Evolutionary conservation across 2,329 filamentous ascomycete genomes (phyloP).

Genomic region (Teratosphaeria destructans): DNA sequence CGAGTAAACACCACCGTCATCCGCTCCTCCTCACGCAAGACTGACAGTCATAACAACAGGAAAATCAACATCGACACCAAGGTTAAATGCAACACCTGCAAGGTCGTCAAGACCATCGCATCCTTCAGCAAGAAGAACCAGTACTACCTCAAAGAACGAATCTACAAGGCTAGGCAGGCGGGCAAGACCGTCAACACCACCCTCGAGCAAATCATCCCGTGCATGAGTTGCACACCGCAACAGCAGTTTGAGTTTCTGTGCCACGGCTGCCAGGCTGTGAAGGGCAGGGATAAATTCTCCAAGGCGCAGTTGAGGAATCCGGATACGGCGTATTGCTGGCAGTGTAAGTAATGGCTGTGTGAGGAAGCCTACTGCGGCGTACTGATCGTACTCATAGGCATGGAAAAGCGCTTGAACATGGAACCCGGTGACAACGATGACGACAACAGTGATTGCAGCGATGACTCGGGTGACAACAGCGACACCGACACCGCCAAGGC

Average conservation of each 20-base stretch:
- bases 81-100: constrained; percentile 11
- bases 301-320: constrained; percentile 15
- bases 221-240: constrained; percentile 11
- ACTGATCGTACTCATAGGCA: constrained; percentile 4
- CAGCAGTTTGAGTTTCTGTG: constrained; percentile 17
- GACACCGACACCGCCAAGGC: constrained; percentile 2
- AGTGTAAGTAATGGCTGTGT: not conserved
- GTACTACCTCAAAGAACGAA: constrained; percentile 5
- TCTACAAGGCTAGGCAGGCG: not conserved
- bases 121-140: constrained; percentile 9
- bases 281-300: constrained; percentile 14
- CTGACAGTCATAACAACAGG: not conserved
- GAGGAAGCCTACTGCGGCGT: not conserved
- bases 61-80: constrained; percentile 1
- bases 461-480: constrained; percentile 1
- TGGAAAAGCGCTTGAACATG: constrained; percentile 7
- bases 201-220: constrained; percentile 7
- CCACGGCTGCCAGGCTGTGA: constrained; percentile 13
- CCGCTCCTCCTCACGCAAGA: not conserved
- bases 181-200: constrained; percentile 4
- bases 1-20: not conserved
- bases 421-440: constrained; percentile 10
- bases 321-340: constrained; percentile 14
- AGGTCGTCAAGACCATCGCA: constrained; percentile 3
- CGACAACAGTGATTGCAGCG: constrained; percentile 3